Percentiles rank a stretch among this genome's conserved stretches.
These are phyloP conservation scores for Hypomyces perniciosus DNA, from an alignment of 2,329 filamentous ascomycete species.

Conservation along the genomic window DNA sequence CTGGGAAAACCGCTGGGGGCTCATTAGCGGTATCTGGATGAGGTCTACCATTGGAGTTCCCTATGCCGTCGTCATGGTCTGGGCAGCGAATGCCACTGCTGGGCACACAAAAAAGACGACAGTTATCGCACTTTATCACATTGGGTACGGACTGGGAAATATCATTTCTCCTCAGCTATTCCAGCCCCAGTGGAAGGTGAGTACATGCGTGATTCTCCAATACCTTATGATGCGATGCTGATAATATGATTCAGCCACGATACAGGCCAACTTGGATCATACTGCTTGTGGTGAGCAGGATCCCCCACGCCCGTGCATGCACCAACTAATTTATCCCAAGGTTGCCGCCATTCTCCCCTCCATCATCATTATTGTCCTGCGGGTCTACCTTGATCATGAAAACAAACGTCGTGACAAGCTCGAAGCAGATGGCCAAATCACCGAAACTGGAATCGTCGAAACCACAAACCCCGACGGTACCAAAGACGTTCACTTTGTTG, in stretches of 20 bases:
- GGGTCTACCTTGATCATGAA: slow-evolving; percentile 9
- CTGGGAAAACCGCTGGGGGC: slow-evolving; percentile 14
- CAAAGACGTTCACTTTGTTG: slow-evolving; percentile 4
- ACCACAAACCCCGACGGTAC: slow-evolving; percentile 9
- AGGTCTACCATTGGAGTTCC: slow-evolving; percentile 13
- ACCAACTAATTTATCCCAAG: background rate
- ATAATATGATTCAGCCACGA: slow-evolving; percentile 7
- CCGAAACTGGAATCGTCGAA: slow-evolving; percentile 8
- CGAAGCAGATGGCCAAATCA: slow-evolving; percentile 1
- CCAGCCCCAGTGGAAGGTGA: slow-evolving; percentile 4
- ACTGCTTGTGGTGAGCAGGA: slow-evolving; percentile 9
- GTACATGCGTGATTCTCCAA: background rate
- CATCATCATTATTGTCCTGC: slow-evolving; percentile 9
- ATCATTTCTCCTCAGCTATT: slow-evolving; percentile 32
- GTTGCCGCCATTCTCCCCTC: slow-evolving; percentile 13
- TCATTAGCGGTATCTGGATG: slow-evolving; percentile 15
- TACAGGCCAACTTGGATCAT: slow-evolving; percentile 20
- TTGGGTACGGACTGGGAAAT: slow-evolving; percentile 29
- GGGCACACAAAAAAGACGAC: slow-evolving; percentile 39
- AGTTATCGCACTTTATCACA: slow-evolving; percentile 32
- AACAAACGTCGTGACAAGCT: slow-evolving; percentile 13
- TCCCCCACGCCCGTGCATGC: no score
- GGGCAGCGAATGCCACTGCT: slow-evolving; percentile 18
- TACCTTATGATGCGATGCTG: background rate
- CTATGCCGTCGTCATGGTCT: slow-evolving; percentile 16